Percentiles rank a stretch among this genome's conserved stretches.
phyloP scores from a whole-genome alignment of 768 basidiomycete genomes.

The Psilocybe tampanensis region DNA sequence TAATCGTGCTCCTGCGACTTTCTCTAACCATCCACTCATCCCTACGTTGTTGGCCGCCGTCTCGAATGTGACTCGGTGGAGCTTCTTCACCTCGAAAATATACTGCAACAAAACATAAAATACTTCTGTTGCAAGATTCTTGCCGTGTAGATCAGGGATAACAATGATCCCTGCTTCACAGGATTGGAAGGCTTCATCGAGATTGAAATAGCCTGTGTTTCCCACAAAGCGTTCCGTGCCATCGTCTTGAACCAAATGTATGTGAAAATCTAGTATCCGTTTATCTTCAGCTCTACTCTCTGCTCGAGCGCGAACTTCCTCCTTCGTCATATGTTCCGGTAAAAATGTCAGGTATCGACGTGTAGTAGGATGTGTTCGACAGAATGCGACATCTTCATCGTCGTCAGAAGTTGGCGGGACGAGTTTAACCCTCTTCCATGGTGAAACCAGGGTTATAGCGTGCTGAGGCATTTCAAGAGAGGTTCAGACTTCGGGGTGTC shows the following conservation, averaged over 20 bases:
- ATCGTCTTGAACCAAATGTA: conserved; percentile 31
- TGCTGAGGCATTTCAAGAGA: conserved; percentile 31
- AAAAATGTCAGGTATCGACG: conserved; percentile 40
- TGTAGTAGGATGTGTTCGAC: conserved; percentile 41
- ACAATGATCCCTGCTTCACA: conserved; percentile 47
- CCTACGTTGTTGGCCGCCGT: conserved; percentile 41
- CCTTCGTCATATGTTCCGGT: conserved; percentile 35
- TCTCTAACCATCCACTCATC: conserved; percentile 51
- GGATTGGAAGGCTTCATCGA: conserved; percentile 35
- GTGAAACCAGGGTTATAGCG: conserved; percentile 28
- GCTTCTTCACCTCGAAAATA: conserved; percentile 41
- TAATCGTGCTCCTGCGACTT: conserved; percentile 37
- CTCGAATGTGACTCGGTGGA: conserved; percentile 45
- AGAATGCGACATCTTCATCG: conserved; percentile 35
- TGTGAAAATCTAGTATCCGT: conserved; percentile 37
- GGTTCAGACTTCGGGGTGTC: background rate
- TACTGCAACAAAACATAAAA: conserved; percentile 41
- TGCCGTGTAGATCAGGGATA: conserved; percentile 35
- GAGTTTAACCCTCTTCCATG: conserved; percentile 36
- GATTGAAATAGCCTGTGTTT: conserved; percentile 37
- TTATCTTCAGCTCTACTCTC: conserved; percentile 36
- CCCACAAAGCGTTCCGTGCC: conserved; percentile 36
- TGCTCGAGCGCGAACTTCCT: conserved; percentile 36
- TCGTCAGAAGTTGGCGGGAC: conserved; percentile 34
- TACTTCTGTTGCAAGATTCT: conserved; percentile 45